Evolutionary conservation across 441 rosid species (phyloP), one percentile per base, ranked within the genome.

Genomic region (Pelargonium fulgidum): DNA sequence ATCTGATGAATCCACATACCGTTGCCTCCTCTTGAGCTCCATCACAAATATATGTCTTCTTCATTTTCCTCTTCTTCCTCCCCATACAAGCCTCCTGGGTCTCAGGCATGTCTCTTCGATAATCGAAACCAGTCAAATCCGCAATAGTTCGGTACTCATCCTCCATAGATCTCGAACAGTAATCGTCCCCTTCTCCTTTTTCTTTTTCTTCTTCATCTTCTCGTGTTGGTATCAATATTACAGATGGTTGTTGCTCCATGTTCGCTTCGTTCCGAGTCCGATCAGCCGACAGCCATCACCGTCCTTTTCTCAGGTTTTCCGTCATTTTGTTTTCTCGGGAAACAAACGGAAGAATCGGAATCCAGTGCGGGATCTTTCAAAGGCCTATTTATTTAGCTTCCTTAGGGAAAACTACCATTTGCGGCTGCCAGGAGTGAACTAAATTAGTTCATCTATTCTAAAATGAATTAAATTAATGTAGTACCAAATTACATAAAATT

Each of bases 11-110:
- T 52, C 59, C 59, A 52, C 59, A 17, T 52, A 52, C 59, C 7
- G 59, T 52, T 52, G 16, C 59, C 17, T 52, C 59, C 59, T n/a
- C 59, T 52, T 52, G 59, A 52, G 59, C 59, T 52, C 59, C 59
- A n/a, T 52, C 14, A 52, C 59, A 3, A 52, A 52, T 6, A n/a
- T 4, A 13, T 7, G 16, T 52, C 20, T 14, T 52, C 59, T 52
- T 52, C 20, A 16, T 52, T 17, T 52, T 52, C 59, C 59, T 52
- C 59, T 52, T 52, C 16, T 52, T 52, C 14, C 59, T 14, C 59
- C 59, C n/a, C 20, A n/a, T n/a, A 52, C 16, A n/a, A 52, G 19
- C 59, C 59, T 17, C 16, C 59, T 52, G 10, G 7, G 59, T 52
- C 59, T 52, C 59, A 52, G 16, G 20, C 59, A 52, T 52, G 59